Evolutionary conservation across 2,329 filamentous ascomycete genomes (phyloP).

Genomic region (Calycina marina): DNA sequence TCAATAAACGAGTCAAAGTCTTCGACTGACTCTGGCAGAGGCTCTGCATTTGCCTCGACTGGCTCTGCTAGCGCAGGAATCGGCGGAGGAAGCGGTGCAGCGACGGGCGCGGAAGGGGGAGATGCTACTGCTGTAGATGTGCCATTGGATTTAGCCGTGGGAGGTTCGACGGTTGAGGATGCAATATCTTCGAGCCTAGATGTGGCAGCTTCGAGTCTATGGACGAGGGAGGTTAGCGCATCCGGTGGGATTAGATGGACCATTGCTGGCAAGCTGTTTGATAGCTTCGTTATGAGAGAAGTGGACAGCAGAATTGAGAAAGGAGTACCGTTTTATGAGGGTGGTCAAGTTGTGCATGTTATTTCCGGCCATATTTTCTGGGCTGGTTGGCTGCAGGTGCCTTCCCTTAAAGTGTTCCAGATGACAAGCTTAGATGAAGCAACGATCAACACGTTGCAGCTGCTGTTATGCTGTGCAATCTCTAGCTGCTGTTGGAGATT

Average conservation of each 20-base stretch:
- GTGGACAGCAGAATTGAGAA: constrained; percentile 3
- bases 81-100: constrained; percentile 22
- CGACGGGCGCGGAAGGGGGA: constrained; percentile 24
- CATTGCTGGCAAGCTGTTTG: constrained; percentile 7
- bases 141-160: constrained; percentile 34
- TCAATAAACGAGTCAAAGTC: constrained; percentile 75
- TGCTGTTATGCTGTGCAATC: too few species aligned
- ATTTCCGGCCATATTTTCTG: constrained; percentile 55
- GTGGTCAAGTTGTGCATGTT: constrained; percentile 96
- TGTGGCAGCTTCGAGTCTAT: constrained; percentile 90
- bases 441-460: too few species aligned
- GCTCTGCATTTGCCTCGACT: constrained; percentile 30
- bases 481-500: constrained; percentile 1
- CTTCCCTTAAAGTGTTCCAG: constrained; percentile 10
- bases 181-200: constrained; percentile 94
- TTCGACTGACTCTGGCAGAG: constrained; percentile 62
- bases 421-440: constrained; percentile 11
- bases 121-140: constrained; percentile 25
- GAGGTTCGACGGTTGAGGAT: constrained; percentile 51
- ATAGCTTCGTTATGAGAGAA: neutral
- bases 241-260: constrained; percentile 12
- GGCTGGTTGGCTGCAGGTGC: constrained; percentile 12
- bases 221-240: constrained; percentile 22
- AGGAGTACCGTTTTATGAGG: constrained; percentile 80
- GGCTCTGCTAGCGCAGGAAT: constrained; percentile 30